Evolutionary conservation across 495 filamentous ascomycete species (phyloP).

Genomic region (Stereocaulon alpinum): DNA sequence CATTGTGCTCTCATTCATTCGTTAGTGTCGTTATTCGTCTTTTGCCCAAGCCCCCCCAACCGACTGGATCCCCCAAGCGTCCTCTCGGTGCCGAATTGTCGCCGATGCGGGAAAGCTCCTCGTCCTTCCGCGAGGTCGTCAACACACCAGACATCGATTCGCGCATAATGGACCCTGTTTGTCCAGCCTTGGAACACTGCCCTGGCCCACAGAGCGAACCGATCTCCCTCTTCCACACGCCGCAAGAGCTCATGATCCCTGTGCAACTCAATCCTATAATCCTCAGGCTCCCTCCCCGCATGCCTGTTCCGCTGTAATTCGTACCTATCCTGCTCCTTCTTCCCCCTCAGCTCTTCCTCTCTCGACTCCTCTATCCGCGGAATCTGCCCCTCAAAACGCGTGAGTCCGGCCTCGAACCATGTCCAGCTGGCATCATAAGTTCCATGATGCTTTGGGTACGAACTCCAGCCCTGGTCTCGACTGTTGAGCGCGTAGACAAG

Average conservation of each 20-base stretch:
- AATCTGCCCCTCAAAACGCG: conserved; percentile 3
- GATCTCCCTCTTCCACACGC: conserved; percentile 50
- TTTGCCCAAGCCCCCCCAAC: not conserved
- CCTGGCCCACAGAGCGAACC: conserved; percentile 54
- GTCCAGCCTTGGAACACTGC: conserved; percentile 53
- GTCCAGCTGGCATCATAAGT: conserved; percentile 52
- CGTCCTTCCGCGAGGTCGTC: conserved; percentile 11
- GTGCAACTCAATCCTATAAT: conserved; percentile 43
- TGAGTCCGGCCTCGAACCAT: conserved; percentile 51
- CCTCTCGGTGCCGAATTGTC: not conserved
- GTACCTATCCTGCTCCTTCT: conserved; percentile 17
- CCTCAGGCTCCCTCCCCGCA: conserved; percentile 40
- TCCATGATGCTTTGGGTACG: conserved; percentile 25
- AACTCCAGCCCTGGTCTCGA: conserved; percentile 58
- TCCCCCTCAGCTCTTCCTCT: not conserved
- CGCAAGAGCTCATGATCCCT: conserved; percentile 28
- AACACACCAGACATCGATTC: conserved; percentile 48
- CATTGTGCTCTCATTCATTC: not conserved
- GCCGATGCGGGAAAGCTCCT: not conserved
- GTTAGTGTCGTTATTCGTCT: not conserved
- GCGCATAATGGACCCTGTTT: conserved; percentile 46
- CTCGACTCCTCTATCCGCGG: conserved; percentile 19
- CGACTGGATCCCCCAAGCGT: too few species aligned
- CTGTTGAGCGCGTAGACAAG: conserved; percentile 56
- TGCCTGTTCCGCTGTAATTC: conserved; percentile 28